Evolutionary conservation across 805 yeast species (phyloP), one percentile per base, ranked within the genome.

Genomic region (Candida ponderosae): DNA sequence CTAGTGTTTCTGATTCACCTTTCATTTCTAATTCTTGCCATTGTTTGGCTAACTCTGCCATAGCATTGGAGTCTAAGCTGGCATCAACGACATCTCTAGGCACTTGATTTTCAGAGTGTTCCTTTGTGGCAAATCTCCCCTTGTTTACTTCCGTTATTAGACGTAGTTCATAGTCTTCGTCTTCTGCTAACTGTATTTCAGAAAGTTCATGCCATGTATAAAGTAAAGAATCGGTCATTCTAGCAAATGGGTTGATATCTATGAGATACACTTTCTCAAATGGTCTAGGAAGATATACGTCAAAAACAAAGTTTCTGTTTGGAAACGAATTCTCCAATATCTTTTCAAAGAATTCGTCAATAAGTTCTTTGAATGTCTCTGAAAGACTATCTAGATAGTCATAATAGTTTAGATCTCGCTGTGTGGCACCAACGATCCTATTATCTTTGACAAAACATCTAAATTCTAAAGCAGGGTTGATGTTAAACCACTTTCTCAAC

Each of bases 81-180:
- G 96, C 96, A 54, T 87, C 93, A 4, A 93, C 82, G 17, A 93
- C 76, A 51, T 93, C 99, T 36, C 73, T 68, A 0, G 99, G 99
- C 3, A 93, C 96, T 51, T 85, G 89, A 55, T 80, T 86, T 49
- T 90, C 95, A 2, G 95, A 76, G 53, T 86, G 90, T 35, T 86
- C 95, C 45, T 82, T 85, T 0, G 77, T 61, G 0, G 86, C 81
- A 63, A 88, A 88, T 23, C 90, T 65, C 0, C 87, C 84, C 6
- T 83, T 63, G 43, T 87, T 84, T 17, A 74, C 75, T 46, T 76
- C 73, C 2, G 76, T 70, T 5, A 90, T 79, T 13, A 90, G 56
- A 23, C 97, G 63, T 17, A 90, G 54, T 34, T 71, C 79, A 39
- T 67, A 71, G 4, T 53, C 57, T 21, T 47, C 62, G 36, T 60